Conservation (phyloP, 2,329 filamentous ascomycete genomes). For the Arthrinium phaeospermum region DNA sequence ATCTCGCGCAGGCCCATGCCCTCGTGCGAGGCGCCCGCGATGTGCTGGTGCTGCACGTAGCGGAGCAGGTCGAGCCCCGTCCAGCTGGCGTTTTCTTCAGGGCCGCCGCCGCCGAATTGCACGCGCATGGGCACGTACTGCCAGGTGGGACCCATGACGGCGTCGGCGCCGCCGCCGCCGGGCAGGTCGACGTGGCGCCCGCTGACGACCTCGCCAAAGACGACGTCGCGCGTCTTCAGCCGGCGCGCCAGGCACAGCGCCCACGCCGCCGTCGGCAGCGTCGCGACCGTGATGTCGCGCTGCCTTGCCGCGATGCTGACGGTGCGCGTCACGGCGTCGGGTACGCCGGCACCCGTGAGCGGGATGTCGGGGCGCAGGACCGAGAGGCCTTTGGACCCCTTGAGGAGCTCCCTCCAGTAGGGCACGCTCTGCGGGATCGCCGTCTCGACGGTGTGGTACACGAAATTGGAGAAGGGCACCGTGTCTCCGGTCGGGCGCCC, state of each 20-base stretch:
- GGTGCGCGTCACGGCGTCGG: conserved; percentile 49
- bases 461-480: conserved; percentile 51
- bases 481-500: conserved; percentile 38
- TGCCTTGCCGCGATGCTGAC: conserved; percentile 54
- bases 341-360: conserved; percentile 39
- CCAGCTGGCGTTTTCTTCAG: conserved; percentile 38
- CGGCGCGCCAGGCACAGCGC: conserved; percentile 65
- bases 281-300: conserved; percentile 65
- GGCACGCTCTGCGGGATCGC: conserved; percentile 55
- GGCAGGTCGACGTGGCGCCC: conserved; percentile 65
- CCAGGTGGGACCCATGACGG: conserved; percentile 69
- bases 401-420: conserved; percentile 67
- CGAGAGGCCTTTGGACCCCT: conserved; percentile 56
- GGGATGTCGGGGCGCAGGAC: conserved; percentile 46
- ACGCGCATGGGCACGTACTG: conserved; percentile 71
- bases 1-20: conserved; percentile 61
- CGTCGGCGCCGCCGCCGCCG: conserved; percentile 62
- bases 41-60: conserved; percentile 62
- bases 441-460: conserved; percentile 47
- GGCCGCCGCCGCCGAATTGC: conserved; percentile 45
- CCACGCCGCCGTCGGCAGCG: conserved; percentile 72
- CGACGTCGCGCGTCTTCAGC: conserved; percentile 58
- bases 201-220: conserved; percentile 70
- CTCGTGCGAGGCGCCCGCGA: conserved; percentile 61
- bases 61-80: conserved; percentile 58